Evolutionary conservation across 768 basidiomycete species (phyloP), one percentile per base, ranked within the genome.

Genomic region (Dictyophora rubrovolvata): DNA sequence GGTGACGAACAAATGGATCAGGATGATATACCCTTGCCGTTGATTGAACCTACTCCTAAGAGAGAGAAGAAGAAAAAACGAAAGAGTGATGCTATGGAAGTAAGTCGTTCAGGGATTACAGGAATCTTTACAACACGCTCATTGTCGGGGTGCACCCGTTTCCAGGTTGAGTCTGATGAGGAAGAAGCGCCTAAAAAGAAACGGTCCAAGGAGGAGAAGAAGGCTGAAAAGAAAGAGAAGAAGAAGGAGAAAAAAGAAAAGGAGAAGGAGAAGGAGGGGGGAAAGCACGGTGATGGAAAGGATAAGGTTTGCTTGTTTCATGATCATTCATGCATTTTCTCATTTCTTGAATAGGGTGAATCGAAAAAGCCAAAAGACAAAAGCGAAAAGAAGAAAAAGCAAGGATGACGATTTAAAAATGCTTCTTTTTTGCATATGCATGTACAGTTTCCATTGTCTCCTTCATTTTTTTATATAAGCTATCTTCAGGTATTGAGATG

Each of bases 161-260:
- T 28, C 28, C 11, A 77, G 74, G 46, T 60, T 35, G 64, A 65
- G 12, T 64, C 54, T 62, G 77, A 79, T 36, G 80, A 77, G 59
- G 77, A 73, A 22, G 74, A 82, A 7, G 62, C 73, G 54, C 89
- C 89, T 73, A 89, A 89, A 73, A 76, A 77, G 59, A 89, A 89
- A 74, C 65, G 87, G 52, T 84, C 84, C 20, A 90, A 89, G 72
- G 87, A 89, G 72, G 88, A 91, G 73, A 89, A 89, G 77, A 89
- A 87, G 75, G 85, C 87, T 17, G 70, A 86, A 69, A 90, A 88
- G 71, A 89, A 86, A 72, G 84, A 83, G 48, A 79, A 79, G 69
- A 88, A 88, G 73, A 78, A 81, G 65, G 75, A 81, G 64, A 79
- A 73, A n/a, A 83, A 81, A 69, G 72, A 67, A 60, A 66, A n/a